Evolutionary conservation across 2,329 filamentous ascomycete species (phyloP), one percentile per base, ranked within the genome.

Genomic region (Sphaerulina vaccinii): DNA sequence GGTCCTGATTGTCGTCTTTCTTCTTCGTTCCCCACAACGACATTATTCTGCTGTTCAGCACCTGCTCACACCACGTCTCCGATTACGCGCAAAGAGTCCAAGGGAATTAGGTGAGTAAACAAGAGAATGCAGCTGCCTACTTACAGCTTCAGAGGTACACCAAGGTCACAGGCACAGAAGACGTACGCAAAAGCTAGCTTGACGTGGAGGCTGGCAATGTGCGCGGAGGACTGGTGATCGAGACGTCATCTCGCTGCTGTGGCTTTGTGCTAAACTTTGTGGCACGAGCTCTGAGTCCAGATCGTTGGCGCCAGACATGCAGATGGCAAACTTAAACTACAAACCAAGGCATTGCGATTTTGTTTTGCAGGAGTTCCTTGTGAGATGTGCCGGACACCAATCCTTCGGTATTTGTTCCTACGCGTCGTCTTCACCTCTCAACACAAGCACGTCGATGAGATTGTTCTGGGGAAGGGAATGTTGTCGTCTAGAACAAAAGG

Each of bases 21-120:
- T 79, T 78, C 62, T 76, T 79, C 29, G 72, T 74, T 48, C 77
- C 77, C 80, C 80, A 83, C 53, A 83, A 71, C 51, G 76, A 78
- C 77, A 79, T 79, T 5, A 45, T 71, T 47, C 36, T 16, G 15
- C 39, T 44, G 39, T 18, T 32, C 40, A 24, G 38, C 45, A 22
- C 18, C 22, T 35, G n/a, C 35, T 40, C 38, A 38, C 47, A 18
- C 21, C 36, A 21, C 16, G 11, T n/a, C 29, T 38, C 24, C n/a
- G n/a, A n/a, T n/a, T n/a, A n/a, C n/a, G n/a, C n/a, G n/a, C n/a
- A 29, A 11, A 2, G 24, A 29, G 24, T 29, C 8, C 8, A 11
- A 2, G 24, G 2, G 24, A 29, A 29, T 27, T 15, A 5, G 37
- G 16, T 15, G 35, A 48, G 37, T 9, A 27, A 19, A 27, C 18